These are phyloP conservation scores for Chloris gayana DNA, from an alignment of 176 grass and related monocot species.

Conservation along the genomic window DNA sequence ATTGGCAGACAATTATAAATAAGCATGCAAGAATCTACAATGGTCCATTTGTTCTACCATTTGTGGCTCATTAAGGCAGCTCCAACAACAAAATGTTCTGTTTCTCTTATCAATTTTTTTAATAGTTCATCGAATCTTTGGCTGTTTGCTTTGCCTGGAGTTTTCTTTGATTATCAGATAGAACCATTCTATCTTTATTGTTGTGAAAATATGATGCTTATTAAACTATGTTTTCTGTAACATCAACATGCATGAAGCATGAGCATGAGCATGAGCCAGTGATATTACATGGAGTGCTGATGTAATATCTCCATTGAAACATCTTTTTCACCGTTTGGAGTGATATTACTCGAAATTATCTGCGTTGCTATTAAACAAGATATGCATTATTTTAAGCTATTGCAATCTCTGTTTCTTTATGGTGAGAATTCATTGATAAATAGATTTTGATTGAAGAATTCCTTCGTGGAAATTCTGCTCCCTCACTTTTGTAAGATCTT, in stretches of 20 bases:
- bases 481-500: slow-evolving; percentile 14
- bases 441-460: slow-evolving; percentile 14
- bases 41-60: not conserved
- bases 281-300: not conserved
- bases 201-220: slow-evolving; percentile 10
- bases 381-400: not conserved
- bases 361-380: not conserved
- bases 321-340: not conserved
- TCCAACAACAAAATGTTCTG: not conserved
- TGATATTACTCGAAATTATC: slow-evolving; percentile 1
- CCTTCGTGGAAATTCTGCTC: not conserved
- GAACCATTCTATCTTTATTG: slow-evolving; percentile 8
- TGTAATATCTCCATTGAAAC: too few species aligned
- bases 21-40: not conserved
- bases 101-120: not conserved
- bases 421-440: not conserved
- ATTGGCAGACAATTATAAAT: not conserved
- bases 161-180: slow-evolving; percentile 22
- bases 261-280: not conserved
- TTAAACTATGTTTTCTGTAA: slow-evolving; percentile 12
- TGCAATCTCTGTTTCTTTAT: not conserved
- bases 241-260: too few species aligned
- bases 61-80: not conserved
- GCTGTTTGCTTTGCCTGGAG: not conserved
- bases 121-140: not conserved